Conservation (phyloP, 2,329 filamentous ascomycete genomes). For the Pseudopyrenochaeta lycopersici region DNA sequence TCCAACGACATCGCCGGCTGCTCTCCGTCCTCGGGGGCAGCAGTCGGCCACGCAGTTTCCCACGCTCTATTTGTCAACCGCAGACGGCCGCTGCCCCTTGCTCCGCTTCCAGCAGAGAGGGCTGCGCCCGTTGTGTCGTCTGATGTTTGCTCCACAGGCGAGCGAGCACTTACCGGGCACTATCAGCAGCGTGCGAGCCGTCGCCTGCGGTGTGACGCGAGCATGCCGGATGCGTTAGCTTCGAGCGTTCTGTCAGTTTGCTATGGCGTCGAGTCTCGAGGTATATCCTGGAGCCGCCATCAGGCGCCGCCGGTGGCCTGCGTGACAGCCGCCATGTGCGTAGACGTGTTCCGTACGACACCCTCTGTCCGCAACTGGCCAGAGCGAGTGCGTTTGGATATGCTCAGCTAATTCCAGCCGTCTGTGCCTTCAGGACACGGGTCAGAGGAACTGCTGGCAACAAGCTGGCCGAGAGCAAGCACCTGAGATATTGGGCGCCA, state of each 20-base stretch:
- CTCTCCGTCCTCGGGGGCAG: slow-evolving; percentile 18
- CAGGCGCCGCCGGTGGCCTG: slow-evolving; percentile 15
- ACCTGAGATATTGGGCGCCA: slow-evolving; percentile 39
- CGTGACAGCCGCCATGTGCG: slow-evolving; percentile 44
- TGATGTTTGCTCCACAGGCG: neutral
- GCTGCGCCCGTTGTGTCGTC: slow-evolving; percentile 8
- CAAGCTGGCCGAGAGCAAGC: slow-evolving; percentile 20
- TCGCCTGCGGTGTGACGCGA: slow-evolving; percentile 38
- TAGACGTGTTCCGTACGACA: slow-evolving; percentile 38
- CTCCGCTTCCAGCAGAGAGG: neutral
- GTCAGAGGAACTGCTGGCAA: slow-evolving; percentile 36
- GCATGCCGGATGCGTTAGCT: slow-evolving; percentile 29
- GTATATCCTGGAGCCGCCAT: slow-evolving; percentile 22
- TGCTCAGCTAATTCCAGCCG: slow-evolving; percentile 9
- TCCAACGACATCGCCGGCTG: slow-evolving; percentile 26
- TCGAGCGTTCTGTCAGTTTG: slow-evolving; percentile 25
- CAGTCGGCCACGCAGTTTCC: slow-evolving; percentile 21
- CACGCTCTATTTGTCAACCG: slow-evolving; percentile 1
- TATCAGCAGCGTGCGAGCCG: slow-evolving; percentile 7
- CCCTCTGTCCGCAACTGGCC: slow-evolving; percentile 17
- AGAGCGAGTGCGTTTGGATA: slow-evolving; percentile 13
- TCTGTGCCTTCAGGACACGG: slow-evolving; percentile 26
- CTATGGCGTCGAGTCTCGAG: slow-evolving; percentile 30
- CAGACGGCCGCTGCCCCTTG: neutral
- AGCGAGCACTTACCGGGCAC: neutral